Evolutionary conservation across 331 rosid species (phyloP), one percentile per base, ranked within the genome.

Genomic region (Pyrus hybrid): DNA sequence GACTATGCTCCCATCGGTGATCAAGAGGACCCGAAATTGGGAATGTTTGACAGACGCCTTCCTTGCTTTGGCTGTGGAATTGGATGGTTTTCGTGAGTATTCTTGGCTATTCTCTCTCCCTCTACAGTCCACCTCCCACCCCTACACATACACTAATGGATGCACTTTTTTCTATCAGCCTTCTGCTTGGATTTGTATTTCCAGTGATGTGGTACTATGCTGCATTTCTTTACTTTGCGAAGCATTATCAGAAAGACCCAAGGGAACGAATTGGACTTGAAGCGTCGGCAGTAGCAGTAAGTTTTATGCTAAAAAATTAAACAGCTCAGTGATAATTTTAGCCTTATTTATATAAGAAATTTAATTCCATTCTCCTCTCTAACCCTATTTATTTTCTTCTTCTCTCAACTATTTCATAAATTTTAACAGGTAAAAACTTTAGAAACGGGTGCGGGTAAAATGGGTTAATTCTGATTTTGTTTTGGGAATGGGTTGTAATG

Each of bases 231-330:
- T 90, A 90, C 85, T 81, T 91, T 57, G 89, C 88, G 56, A 93
- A 93, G 81, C 69, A 90, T 70, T 86, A 83, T 37, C 80, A 79
- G 16, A 91, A 81, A 83, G 97, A 91, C 77, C 98, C 98, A 32
- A 90, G 98, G 83, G 97, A 93, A 73, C 84, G 98, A 54, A 88
- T 92, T 7, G 96, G 98, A 54, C 83, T 91, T 14, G 96, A 90
- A 69, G 97, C 97, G 20, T 90, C 97, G 30, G 96, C 97, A 54
- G 89, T 93, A 73, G 97, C 96, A 57, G 97, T 90, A 86, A 91
- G 86, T 71, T 61, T 47, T 70, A 11, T 49, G 22, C 72, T 61
- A 58, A 54, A 56, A 60, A 58, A 51, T 51, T 60, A 32, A 60
- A 11, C 63, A 60, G 13, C 57, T 51, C 9, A 17, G 6, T 12